Evolutionary conservation across 2,329 filamentous ascomycete genomes (phyloP).

Genomic region (Fusarium concolor): DNA sequence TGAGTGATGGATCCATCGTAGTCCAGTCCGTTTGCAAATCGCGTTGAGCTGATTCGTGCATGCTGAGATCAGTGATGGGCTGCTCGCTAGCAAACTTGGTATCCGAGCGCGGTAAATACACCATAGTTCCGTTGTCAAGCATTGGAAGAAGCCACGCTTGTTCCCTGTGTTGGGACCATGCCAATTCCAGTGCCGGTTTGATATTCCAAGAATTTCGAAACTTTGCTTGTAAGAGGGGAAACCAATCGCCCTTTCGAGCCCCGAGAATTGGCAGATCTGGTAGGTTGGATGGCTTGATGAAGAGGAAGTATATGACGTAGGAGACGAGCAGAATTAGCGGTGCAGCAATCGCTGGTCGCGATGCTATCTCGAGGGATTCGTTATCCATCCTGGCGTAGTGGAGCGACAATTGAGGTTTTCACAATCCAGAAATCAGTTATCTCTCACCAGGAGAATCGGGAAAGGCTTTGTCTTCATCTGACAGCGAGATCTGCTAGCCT

Average conservation of each 20-base stretch:
- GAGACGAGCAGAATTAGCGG: background rate
- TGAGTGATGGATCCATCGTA: constrained; percentile 10
- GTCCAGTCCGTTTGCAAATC: constrained; percentile 16
- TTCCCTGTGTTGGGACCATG: constrained; percentile 1
- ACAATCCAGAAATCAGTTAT: background rate
- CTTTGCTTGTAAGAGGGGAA: constrained; percentile 6
- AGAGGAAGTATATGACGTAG: constrained; percentile 3
- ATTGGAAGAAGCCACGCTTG: background rate
- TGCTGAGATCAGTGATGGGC: background rate
- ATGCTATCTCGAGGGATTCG: background rate
- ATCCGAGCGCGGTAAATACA: constrained; percentile 8
- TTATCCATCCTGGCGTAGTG: background rate
- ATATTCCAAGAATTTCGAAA: constrained; percentile 3
- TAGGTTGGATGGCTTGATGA: background rate
- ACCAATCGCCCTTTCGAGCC: constrained; percentile 3
- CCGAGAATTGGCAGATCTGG: constrained; percentile 3
- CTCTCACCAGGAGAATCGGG: background rate
- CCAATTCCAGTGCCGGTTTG: background rate
- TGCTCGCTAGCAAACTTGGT: constrained; percentile 19
- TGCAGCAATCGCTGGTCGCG: constrained; percentile 5
- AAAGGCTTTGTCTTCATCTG: too few relatives aligned
- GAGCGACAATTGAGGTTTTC: background rate
- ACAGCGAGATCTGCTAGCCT: background rate
- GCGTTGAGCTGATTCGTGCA: constrained; percentile 4
- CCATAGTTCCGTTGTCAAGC: background rate